Base-by-base conservation (phyloP, 306 rosid species). In the Benincasa hispida region DNA sequence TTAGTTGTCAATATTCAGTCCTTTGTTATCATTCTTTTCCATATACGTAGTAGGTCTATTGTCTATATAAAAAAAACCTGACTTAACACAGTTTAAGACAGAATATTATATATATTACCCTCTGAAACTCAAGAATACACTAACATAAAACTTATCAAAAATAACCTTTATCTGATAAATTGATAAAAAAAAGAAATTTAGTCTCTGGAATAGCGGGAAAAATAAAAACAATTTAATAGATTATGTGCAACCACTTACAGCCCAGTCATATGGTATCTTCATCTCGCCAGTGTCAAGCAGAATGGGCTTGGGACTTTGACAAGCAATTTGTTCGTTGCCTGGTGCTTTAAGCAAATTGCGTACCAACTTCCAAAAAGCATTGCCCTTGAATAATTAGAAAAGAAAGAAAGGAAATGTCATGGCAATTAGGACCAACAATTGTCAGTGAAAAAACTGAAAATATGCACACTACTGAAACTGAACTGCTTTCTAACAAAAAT, bases 281-380 rank as follows among this genome's bases (percentile, higher is more conserved):
- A 93, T 91, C 86, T 88, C 97, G 73, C 98, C 97, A 63, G 94
- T 87, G 85, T 93, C 98, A 65, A 93, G 96, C 83, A 93, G 83
- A 78, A 93, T 93, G 37, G 97, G 97, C 87, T 93, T 91, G 60
- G 98, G 96, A 37, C 27, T 82, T 48, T 93, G 98, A 83, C 97
- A 93, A 18, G 84, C 83, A 79, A 85, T 75, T 77, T 93, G 98
- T 83, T 93, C 86, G 76, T 83, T 65, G 80, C 47, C 85, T 65
- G 97, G 92, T 0, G 79, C 84, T 87, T 86, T 89, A 12, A 93
- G 89, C 50, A 91, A 17, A 76, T 91, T 76, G 47, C 96, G 92
- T 54, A 91, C 89, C 86, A 91, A 79, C 84, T 41, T 90, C 98
- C 97, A 93, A 76, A 93, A 91, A 37, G 88, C 80, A 81, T 87